Conservation (phyloP, 768 basidiomycete genomes). For the Pulveroboletus sp. region DNA sequence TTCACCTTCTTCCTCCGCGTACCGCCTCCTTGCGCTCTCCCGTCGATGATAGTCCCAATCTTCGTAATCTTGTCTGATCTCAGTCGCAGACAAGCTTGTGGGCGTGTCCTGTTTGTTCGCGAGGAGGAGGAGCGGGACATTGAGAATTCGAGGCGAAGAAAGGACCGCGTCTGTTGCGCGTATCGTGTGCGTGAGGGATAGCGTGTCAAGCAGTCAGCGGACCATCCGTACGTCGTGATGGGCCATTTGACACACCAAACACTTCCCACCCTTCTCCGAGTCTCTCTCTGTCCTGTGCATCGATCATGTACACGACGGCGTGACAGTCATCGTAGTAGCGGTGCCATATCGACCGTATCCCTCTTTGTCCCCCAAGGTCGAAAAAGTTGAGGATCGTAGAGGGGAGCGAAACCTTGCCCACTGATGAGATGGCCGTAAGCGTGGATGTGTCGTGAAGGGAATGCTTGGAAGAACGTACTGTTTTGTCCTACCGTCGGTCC, state of each 20-base stretch:
- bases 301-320: constrained; percentile 92
- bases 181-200: not conserved
- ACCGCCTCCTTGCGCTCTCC: constrained; percentile 57
- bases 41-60: constrained; percentile 77
- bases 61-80: constrained; percentile 86
- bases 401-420: constrained; percentile 88
- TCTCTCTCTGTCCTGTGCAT: constrained; percentile 85
- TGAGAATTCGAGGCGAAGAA: constrained; percentile 83
- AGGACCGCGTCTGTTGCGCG: constrained; percentile 65
- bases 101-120: constrained; percentile 96
- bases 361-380: constrained; percentile 93
- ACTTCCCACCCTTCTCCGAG: constrained; percentile 95
- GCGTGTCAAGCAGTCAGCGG: not conserved
- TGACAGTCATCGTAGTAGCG: constrained; percentile 96
- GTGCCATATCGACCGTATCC: constrained; percentile 92
- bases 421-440: constrained; percentile 36
- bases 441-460: not conserved
- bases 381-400: constrained; percentile 95
- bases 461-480: constrained; percentile 50
- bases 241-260: constrained; percentile 65
- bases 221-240: too few species aligned
- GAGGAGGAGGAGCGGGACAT: constrained; percentile 83
- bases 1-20: constrained; percentile 44
- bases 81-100: constrained; percentile 75
- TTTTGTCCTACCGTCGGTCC: constrained; percentile 97